phyloP scores from a whole-genome alignment of 108 stramenopile genomes.

The Cyclostephanos tholiformis region DNA sequence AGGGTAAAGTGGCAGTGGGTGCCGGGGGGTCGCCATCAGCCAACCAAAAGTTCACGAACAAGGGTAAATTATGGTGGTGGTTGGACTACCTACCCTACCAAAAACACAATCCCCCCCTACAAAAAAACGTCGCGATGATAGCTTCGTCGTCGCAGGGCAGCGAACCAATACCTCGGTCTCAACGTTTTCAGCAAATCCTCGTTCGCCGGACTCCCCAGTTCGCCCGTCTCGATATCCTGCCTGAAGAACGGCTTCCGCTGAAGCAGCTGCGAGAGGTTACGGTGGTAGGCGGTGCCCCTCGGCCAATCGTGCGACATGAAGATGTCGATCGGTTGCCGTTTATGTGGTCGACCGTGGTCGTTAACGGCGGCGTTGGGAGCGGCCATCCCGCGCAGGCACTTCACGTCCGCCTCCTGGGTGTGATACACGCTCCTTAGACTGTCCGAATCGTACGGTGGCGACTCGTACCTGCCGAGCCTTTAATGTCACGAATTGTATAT shows the following conservation, averaged over 20 bases:
- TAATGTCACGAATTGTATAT: constrained; percentile 93
- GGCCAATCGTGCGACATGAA: constrained; percentile 98
- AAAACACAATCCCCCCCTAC: too few relatives aligned
- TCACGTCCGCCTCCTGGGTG: constrained; percentile 83
- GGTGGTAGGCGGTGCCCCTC: constrained; percentile 86
- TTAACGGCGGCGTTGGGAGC: too few relatives aligned
- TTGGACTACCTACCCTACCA: too few relatives aligned
- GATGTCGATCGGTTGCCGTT: constrained; percentile 65
- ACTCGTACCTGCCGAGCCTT: constrained; percentile 74
- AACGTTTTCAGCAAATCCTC: constrained; percentile 78
- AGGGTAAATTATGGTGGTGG: too few relatives aligned
- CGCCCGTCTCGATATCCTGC: constrained; percentile 82
- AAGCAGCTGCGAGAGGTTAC: constrained; percentile 71
- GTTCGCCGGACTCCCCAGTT: constrained; percentile 91
- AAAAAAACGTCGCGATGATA: too few relatives aligned
- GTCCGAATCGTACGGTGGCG: constrained; percentile 78
- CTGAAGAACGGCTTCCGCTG: constrained; percentile 85
- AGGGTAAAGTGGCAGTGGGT: too few relatives aligned
- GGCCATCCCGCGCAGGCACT: constrained; percentile 72
- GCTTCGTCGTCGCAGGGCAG: too few relatives aligned
- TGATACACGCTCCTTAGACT: constrained; percentile 93
- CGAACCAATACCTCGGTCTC: constrained; percentile 94
- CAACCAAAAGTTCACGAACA: too few relatives aligned
- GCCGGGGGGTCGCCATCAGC: too few relatives aligned
- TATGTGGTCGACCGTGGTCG: too few relatives aligned